Evolutionary conservation across 2,329 filamentous ascomycete genomes (phyloP), one percentile per base, ranked within the genome.

Genomic region (Myriosclerotinia scirpicola): DNA sequence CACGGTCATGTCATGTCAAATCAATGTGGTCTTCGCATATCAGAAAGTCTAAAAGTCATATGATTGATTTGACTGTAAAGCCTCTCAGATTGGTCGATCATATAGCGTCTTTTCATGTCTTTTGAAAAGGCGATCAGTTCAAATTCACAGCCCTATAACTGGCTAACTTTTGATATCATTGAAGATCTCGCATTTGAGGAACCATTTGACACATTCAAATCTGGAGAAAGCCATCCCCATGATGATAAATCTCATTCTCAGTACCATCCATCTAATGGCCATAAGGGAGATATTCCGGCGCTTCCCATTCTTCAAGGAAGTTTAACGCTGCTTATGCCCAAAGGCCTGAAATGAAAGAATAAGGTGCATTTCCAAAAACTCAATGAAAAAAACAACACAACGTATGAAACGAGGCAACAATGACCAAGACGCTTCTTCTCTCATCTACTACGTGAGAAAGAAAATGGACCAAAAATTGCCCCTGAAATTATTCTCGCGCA

Each of bases 161-260:
- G 62, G 50, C 58, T 67, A 30, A 67, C 66, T 5, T 72, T 70
- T 50, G 66, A 72, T 61, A 68, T 70, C 22, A 71, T 72, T 63
- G 67, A 67, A 1, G 67, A 70, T 48, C 63, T 72, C 17, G 60
- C 68, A 8, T 71, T 71, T 44, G 70, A 69, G 4, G 66, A 69
- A 54, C 65, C 64, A 12, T 71, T 71, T 46, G 44, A 64, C 50
- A 53, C 64, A 38, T 15, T 70, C 42, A 44, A 38, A 26, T 64
- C 59, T 34, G 65, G 65, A 48, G 12, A 66, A 42, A 56, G 64
- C 2, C 64, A 66, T 36, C 40, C 50, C 11, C 63, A 58, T n/a
- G n/a, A n/a, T n/a, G 64, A 66, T 66, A n/a, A 6, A 46, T 46
- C 26, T 61, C 46, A 65, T 65, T 42, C 38, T 65, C 20, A 26